A percentile compares a stretch with the other conserved stretches of the same genome.
These are phyloP conservation scores for Russula emetica DNA, from an alignment of 768 basidiomycete genomes.

Conservation along the genomic window DNA sequence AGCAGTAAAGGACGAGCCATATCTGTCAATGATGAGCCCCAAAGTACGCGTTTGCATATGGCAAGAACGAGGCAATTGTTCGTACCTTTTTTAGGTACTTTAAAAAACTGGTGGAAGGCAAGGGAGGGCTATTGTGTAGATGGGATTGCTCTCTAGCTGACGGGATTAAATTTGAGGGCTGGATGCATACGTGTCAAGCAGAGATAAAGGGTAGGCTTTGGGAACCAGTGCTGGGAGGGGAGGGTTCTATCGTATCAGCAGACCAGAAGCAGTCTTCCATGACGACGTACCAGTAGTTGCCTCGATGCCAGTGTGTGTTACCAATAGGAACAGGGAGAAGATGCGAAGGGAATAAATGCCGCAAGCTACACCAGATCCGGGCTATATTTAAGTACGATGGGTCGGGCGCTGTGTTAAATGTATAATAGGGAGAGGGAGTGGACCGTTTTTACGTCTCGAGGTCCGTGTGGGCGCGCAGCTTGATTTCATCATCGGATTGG, in stretches of 20 bases:
- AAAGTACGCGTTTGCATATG: not conserved
- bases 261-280: not conserved
- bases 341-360: not conserved
- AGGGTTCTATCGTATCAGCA: not conserved
- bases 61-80: not conserved
- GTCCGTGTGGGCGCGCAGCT: not conserved
- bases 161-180: not conserved
- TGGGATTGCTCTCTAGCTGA: not conserved
- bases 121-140: not conserved
- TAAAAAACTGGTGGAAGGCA: not conserved
- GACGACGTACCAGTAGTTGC: not conserved
- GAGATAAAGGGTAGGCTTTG: not conserved
- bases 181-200: constrained; percentile 3
- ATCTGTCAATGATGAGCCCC: not conserved
- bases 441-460: constrained; percentile 14
- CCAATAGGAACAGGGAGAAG: not conserved
- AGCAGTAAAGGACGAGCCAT: constrained; percentile 6
- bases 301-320: not conserved
- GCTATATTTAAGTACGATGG: constrained; percentile 3
- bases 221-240: not conserved
- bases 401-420: not conserved
- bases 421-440: not conserved
- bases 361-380: not conserved
- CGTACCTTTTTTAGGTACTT: not conserved
- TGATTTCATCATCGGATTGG: constrained; percentile 6